Evolutionary conservation across 2,329 filamentous ascomycete species (phyloP).

Genomic region (Botryotinia narcissicola): DNA sequence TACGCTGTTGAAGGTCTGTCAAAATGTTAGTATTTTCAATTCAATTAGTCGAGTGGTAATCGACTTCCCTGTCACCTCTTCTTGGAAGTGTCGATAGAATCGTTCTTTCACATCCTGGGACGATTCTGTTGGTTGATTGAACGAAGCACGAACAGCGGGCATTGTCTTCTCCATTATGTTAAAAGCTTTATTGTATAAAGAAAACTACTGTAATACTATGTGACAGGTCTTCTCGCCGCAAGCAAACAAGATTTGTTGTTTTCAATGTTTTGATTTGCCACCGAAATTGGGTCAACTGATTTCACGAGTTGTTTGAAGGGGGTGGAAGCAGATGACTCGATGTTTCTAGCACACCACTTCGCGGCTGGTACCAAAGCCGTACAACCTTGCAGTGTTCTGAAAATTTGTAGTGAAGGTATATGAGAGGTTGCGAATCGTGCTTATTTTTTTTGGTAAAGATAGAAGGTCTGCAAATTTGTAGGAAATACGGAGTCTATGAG

Average conservation of each 20-base stretch:
- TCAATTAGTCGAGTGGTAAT: background rate
- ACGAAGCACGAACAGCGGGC: conserved; percentile 21
- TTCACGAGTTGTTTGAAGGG: background rate
- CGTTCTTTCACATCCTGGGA: conserved; percentile 61
- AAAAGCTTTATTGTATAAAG: background rate
- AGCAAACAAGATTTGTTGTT: background rate
- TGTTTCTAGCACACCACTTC: conserved; percentile 10
- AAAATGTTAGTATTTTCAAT: conserved; percentile 6
- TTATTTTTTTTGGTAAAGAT: background rate
- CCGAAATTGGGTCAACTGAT: background rate
- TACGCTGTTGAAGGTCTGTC: conserved; percentile 72
- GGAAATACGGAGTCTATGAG: background rate
- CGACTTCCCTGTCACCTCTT: conserved; percentile 65
- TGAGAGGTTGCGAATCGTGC: background rate
- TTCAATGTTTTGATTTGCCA: background rate
- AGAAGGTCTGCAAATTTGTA: background rate
- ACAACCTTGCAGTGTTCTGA: background rate
- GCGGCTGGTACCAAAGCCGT: background rate
- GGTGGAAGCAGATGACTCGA: conserved; percentile 6
- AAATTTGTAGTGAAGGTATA: background rate
- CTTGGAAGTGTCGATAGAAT: conserved; percentile 82
- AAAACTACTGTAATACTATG: background rate
- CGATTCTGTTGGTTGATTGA: conserved; percentile 24
- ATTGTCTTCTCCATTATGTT: conserved; percentile 10
- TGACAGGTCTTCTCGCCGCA: background rate